These are phyloP conservation scores for Collybia nuda DNA, from an alignment of 768 basidiomycete species.

Conservation along the genomic window DNA sequence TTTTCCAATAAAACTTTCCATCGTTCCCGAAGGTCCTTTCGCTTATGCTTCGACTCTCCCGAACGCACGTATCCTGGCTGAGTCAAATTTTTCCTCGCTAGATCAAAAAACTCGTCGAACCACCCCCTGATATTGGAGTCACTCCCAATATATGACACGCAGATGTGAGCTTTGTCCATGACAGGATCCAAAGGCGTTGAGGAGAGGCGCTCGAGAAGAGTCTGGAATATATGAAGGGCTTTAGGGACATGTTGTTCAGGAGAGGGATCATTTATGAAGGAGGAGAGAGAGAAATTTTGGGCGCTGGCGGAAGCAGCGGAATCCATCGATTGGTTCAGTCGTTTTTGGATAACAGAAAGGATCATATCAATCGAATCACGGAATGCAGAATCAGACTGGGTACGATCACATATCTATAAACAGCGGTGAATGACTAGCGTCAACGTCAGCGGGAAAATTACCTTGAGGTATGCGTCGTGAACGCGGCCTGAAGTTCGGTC, in stretches of 20 bases:
- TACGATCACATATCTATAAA: conserved; percentile 61
- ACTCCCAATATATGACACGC: conserved; percentile 46
- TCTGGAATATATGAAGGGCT: conserved; percentile 49
- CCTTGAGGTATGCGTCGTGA: conserved; percentile 54
- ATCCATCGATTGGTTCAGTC: conserved; percentile 54
- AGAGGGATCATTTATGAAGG: conserved; percentile 62
- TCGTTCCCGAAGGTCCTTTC: conserved; percentile 43
- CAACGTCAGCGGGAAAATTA: conserved; percentile 17
- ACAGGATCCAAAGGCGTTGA: conserved; percentile 51
- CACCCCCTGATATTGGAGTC: conserved; percentile 54
- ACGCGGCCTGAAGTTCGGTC: conserved; percentile 42
- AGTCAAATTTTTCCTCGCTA: conserved; percentile 44
- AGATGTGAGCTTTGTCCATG: conserved; percentile 37
- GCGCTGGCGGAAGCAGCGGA: conserved; percentile 35
- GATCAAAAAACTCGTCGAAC: conserved; percentile 53
- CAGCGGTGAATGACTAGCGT: not conserved
- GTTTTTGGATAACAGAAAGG: conserved; percentile 56
- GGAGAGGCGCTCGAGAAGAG: conserved; percentile 51
- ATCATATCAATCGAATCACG: conserved; percentile 55
- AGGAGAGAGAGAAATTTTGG: conserved; percentile 34
- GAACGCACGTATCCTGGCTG: conserved; percentile 53
- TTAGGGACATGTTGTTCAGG: conserved; percentile 59
- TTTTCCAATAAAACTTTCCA: conserved; percentile 51
- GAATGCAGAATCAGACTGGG: conserved; percentile 61
- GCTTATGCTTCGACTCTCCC: conserved; percentile 41